Conservation (phyloP, 1,139 yeast species). For the Lodderomyces parapsilosis region DNA sequence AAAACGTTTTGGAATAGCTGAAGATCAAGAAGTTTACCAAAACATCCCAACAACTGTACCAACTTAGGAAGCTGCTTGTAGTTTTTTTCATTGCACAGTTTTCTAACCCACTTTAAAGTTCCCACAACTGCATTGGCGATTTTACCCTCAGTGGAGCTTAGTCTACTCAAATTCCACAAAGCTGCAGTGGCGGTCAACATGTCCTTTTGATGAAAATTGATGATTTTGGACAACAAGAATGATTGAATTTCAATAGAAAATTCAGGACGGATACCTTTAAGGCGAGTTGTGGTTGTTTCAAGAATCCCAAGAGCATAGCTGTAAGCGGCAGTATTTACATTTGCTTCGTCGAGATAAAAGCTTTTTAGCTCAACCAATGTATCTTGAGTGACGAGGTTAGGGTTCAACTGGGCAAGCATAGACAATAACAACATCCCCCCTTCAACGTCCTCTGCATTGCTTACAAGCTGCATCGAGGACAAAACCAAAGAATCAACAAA, state of each 20-base stretch:
- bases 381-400: slow-evolving; percentile 56
- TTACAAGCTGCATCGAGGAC: slow-evolving; percentile 12
- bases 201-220: slow-evolving; percentile 58
- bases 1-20: slow-evolving; percentile 46
- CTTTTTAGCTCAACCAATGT: slow-evolving; percentile 64
- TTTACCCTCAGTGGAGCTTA: slow-evolving; percentile 45
- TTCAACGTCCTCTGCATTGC: slow-evolving; percentile 26
- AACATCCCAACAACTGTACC: slow-evolving; percentile 61
- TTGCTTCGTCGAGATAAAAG: slow-evolving; percentile 48
- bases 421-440: slow-evolving; percentile 50
- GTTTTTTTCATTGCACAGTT: slow-evolving; percentile 32
- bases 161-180: slow-evolving; percentile 52
- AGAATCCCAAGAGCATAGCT: slow-evolving; percentile 54
- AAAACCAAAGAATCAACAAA: slow-evolving; percentile 49
- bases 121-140: slow-evolving; percentile 63
- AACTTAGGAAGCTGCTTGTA: slow-evolving; percentile 53
- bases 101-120: slow-evolving; percentile 49
- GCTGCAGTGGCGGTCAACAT: slow-evolving; percentile 70
- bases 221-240: slow-evolving; percentile 51
- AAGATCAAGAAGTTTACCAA: slow-evolving; percentile 67
- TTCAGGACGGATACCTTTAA: slow-evolving; percentile 46
- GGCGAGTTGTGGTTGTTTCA: slow-evolving; percentile 44
- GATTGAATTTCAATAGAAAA: slow-evolving; percentile 53
- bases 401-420: slow-evolving; percentile 49
- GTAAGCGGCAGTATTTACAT: slow-evolving; percentile 31